phyloP scores from a whole-genome alignment of 768 basidiomycete species.

The Cystobasidium ongulense region DNA sequence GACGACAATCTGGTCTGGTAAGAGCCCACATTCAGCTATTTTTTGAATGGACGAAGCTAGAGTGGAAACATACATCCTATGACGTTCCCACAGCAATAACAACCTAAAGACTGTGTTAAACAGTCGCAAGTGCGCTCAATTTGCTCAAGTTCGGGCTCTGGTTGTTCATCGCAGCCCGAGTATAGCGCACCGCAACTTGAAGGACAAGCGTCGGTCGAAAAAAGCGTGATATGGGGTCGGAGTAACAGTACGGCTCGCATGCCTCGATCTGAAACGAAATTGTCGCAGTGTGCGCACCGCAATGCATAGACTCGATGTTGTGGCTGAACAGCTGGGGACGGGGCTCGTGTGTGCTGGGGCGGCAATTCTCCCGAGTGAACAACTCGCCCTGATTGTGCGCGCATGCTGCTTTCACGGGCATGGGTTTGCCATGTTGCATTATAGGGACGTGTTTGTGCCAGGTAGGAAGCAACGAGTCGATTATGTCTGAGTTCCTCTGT shows the following conservation, averaged over 20 bases:
- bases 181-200: constrained; percentile 49
- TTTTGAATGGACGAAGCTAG: constrained; percentile 17
- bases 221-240: constrained; percentile 69
- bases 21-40: constrained; percentile 10
- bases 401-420: too few relatives aligned
- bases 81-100: constrained; percentile 64
- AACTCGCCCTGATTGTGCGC: not conserved
- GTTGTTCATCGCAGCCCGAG: constrained; percentile 41
- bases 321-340: not conserved
- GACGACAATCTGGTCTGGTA: constrained; percentile 41
- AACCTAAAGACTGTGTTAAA: constrained; percentile 70
- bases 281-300: constrained; percentile 64
- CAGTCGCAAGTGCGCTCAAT: constrained; percentile 68
- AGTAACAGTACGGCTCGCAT: constrained; percentile 85
- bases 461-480: not conserved
- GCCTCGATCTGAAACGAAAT: constrained; percentile 70
- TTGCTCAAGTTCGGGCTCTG: constrained; percentile 39
- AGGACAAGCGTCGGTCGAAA: constrained; percentile 71
- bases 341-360: not conserved
- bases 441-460: not conserved
- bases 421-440: not conserved
- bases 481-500: not conserved
- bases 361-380: not conserved
- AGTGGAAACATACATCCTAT: constrained; percentile 54
- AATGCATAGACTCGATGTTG: constrained; percentile 59